Conservation (phyloP, 805 yeast species). For the Cyberlindnera nakhonratchasimensis region DNA sequence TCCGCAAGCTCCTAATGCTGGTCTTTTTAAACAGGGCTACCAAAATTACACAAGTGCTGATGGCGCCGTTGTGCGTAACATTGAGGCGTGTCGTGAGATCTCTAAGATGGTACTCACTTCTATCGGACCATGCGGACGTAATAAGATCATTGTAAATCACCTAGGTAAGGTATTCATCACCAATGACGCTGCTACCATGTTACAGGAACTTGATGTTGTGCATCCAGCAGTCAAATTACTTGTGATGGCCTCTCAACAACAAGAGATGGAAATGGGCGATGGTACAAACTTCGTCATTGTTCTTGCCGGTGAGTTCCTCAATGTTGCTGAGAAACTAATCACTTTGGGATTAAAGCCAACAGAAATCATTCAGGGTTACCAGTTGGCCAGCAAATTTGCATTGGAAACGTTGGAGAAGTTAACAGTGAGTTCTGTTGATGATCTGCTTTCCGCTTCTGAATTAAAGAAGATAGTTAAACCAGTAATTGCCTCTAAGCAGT, state of each 20-base stretch:
- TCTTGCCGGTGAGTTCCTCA: constrained; percentile 88
- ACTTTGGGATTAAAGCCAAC: constrained; percentile 85
- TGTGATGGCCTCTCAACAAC: constrained; percentile 96
- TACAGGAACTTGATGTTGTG: constrained; percentile 86
- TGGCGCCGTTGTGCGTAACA: constrained; percentile 91
- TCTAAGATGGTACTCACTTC: constrained; percentile 89
- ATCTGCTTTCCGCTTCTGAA: constrained; percentile 50
- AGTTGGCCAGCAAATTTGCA: constrained; percentile 77
- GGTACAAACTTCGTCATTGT: constrained; percentile 88
- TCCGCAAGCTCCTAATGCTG: constrained; percentile 91
- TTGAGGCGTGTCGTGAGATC: constrained; percentile 92
- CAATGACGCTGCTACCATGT: constrained; percentile 97
- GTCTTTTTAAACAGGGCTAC: constrained; percentile 94
- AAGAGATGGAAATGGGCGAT: constrained; percentile 96
- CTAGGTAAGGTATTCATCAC: constrained; percentile 85
- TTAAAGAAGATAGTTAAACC: constrained; percentile 75
- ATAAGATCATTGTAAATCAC: constrained; percentile 90
- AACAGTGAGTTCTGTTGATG: constrained; percentile 57
- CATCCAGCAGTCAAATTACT: constrained; percentile 96
- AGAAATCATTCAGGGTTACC: constrained; percentile 91
- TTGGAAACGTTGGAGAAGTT: constrained; percentile 63
- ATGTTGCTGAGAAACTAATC: constrained; percentile 80
- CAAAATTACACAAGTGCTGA: constrained; percentile 83
- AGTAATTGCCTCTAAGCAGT: constrained; percentile 90
- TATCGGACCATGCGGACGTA: constrained; percentile 96